Base-by-base conservation (phyloP, 805 yeast species). In the Kodamaea sagamina region DNA sequence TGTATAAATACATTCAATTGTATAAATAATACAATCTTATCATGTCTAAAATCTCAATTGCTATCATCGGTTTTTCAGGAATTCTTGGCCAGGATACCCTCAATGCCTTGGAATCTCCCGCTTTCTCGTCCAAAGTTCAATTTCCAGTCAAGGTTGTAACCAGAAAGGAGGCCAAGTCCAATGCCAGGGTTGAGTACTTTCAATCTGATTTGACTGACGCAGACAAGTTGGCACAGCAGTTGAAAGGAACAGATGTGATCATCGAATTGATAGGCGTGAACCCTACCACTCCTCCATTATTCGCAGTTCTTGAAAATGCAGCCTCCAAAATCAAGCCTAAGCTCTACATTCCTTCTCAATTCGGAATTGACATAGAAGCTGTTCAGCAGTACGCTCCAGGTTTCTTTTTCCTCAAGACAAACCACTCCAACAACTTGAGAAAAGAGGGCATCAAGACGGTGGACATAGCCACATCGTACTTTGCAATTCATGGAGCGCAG, bases 261-360 rank as follows among this genome's bases (percentile, higher is more conserved):
- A 57, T 82, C 50, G 74, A 77, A 47, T 59, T 79, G 35, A 21
- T 21, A 6, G 24, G 24, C 8, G 24, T 21, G 8, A 49, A 67
- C 29, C 58, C 67, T n/a, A 45, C 58, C 11, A 50, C 49, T 21
- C 67, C 73, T 4, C 54, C 52, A 12, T 36, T 54, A n/a, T 69
- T 61, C 22, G 61, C 49, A 0, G 47, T 62, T 7, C 44, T 72
- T 22, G 77, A 74, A 37, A 69, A 51, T 16, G 36, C 74, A 6
- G 72, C 73, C 3, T 54, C 57, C 6, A 59, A 53, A 19, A 68
- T 65, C 37, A 71, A 72, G 47, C 78, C 79, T 37, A 73, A 74
- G 54, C 53, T 78, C 28, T 81, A 70, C 61, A 72, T 79, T 48
- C 84, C 84, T 22, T 74, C 83, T 2, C 84, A 79, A 52, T 82